Base-by-base conservation (phyloP, 208 protist species). In the Naegleria lovaniensis region DNA sequence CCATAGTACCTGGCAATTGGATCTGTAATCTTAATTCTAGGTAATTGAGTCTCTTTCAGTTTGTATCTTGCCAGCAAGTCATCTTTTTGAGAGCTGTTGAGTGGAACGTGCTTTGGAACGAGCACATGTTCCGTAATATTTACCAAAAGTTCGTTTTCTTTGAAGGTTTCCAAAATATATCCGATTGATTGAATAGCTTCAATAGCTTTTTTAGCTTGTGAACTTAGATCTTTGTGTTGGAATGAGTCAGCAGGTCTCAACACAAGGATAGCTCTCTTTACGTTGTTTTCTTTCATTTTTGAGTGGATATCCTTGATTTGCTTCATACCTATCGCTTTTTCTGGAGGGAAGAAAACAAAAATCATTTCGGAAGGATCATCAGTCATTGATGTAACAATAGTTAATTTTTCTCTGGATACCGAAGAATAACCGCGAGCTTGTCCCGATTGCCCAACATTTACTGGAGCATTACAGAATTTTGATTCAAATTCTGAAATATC, bases 111-210 rank as follows among this genome's bases (percentile, higher is more conserved):
- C 92, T 97, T 95, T 36, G 98, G 98, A 16, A 99, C 98, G 16
- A 99, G 94, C 84, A 97, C 94, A 94, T 99, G 98, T 91, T 98
- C 93, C 0, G 98, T 99, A 90, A 99, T 98, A 94, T 99, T 99
- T 85, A 99, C 95, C 43, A 98, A 93, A 36, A 99, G 94, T 89
- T 99, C 97, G 55, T 96, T 94, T 93, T 99, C 97, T 51, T 97
- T 93, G 91, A 99, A 99, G 7, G 96, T 91, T 93, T 99, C 96
- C 58, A 99, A 94, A 29, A 95, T 92, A 58, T 85, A 91, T 43
- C 85, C 85, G 19, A 33, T 51, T 39, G 43, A 7, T 75, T 67
- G 13, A 36, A 89, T 5, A 41, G 51, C 90, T n/a, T 86, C 79
- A 59, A 91, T 91, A 0, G 90, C 90, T 19, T 29, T 11, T 41